A percentile compares a stretch with the other conserved stretches of the same genome.
Evolutionary conservation across 2,329 filamentous ascomycete genomes (phyloP).

Genomic region (Penicillium vulpinum): DNA sequence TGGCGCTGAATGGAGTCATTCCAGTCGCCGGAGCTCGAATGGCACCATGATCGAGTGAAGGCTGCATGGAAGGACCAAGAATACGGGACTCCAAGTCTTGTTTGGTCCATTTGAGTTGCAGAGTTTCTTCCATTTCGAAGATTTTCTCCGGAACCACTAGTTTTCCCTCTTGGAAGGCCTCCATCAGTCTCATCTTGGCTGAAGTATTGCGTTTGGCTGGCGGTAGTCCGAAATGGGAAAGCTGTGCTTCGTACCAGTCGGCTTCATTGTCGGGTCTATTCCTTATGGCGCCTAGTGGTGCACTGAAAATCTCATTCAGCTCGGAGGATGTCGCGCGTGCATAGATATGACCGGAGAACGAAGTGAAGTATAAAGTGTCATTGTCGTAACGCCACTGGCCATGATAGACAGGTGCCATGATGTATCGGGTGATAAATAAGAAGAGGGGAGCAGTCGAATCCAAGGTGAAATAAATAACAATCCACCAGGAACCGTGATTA

Average conservation of each 20-base stretch:
- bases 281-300: background rate
- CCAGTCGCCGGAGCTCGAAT: background rate
- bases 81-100: slow-evolving; percentile 38
- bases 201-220: slow-evolving; percentile 59
- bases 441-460: background rate
- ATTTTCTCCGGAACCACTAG: slow-evolving; percentile 54
- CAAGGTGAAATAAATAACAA: background rate
- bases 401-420: slow-evolving; percentile 27
- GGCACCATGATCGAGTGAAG: no score
- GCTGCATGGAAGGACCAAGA: background rate
- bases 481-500: background rate
- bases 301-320: slow-evolving; percentile 46
- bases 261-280: slow-evolving; percentile 52
- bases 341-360: slow-evolving; percentile 45
- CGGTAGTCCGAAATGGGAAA: slow-evolving; percentile 62
- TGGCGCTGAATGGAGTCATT: fast-evolving
- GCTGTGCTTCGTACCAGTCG: slow-evolving; percentile 64
- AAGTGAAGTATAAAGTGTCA: slow-evolving; percentile 49
- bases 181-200: slow-evolving; percentile 60
- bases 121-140: slow-evolving; percentile 53
- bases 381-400: slow-evolving; percentile 48
- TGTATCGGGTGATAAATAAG: no score
- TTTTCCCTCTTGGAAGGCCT: slow-evolving; percentile 53
- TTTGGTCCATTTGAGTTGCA: slow-evolving; percentile 59
- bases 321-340: slow-evolving; percentile 49